Base-by-base conservation (phyloP, 2,329 filamentous ascomycete species). In the Aspergillus chevalieri region DNA sequence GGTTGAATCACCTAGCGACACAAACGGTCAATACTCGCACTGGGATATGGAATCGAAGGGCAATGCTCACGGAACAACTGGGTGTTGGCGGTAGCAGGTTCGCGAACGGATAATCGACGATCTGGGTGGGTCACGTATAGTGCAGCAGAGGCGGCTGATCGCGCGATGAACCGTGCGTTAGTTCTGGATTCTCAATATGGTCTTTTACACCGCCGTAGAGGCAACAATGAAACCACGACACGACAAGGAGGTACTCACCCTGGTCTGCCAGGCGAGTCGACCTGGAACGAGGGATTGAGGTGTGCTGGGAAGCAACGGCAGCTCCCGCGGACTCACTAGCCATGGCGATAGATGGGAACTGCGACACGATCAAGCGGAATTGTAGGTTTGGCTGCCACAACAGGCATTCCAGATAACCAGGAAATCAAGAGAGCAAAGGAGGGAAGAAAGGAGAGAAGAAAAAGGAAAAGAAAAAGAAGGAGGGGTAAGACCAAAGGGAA, bases 131-230 rank as follows among this genome's bases (percentile, higher is more conserved):
- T 79, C 44, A 73, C 78, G 62, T 80, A 80, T 12, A 85, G 67
- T 5, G 82, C 82, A 52, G 82, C 80, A 9, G 76, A 78, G n/a
- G 82, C 82, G 56, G 82, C 82, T 75, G 34, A 36, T 36, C 34
- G 14, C 33, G 33, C 34, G 15, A n/a, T 8, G 38, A 22, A 41
- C 38, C 15, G 38, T 41, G 38, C 38, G 38, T 41, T 21, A 41
- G 17, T 19, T 41, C 15, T 12, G 17, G 17, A 21, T 41, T 17
- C 12, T 41, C 38, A 41, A 41, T 9, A 38, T 38, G 34, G 10
- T 38, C 17, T n/a, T 34, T n/a, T 38, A 19, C n/a, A 38, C 34
- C 14, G 34, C 14, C 6, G 19, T 15, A 41, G 38, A 19, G 38
- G 10, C 15, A 41, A 21, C 17, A 41, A 41, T 19, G 38, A 9